Percentiles rank a stretch among this genome's conserved stretches.
These are phyloP conservation scores for Hemisphaericaspora nanyangensis DNA, from an alignment of 805 yeast species.

Conservation along the genomic window DNA sequence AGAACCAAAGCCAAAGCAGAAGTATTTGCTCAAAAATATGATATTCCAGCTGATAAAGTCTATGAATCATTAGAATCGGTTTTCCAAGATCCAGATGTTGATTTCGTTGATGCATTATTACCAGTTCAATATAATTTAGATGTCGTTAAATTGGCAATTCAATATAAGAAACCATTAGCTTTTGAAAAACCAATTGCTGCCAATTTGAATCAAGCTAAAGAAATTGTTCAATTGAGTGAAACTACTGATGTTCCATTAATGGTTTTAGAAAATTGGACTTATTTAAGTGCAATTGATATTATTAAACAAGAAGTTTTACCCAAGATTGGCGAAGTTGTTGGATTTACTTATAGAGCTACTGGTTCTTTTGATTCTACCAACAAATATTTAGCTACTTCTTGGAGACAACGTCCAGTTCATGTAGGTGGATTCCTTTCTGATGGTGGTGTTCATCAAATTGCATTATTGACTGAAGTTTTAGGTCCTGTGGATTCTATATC, in stretches of 20 bases:
- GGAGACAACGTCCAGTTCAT: conserved; percentile 91
- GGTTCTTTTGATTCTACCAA: conserved; percentile 63
- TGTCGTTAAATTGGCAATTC: conserved; percentile 65
- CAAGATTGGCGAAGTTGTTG: conserved; percentile 67
- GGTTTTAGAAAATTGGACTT: conserved; percentile 86
- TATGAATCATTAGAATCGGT: conserved; percentile 62
- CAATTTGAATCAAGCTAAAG: conserved; percentile 70
- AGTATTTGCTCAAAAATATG: conserved; percentile 64
- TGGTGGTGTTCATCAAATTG: conserved; percentile 96
- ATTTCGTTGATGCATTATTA: conserved; percentile 76
- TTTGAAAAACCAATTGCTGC: conserved; percentile 95
- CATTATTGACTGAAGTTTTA: conserved; percentile 74
- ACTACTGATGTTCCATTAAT: conserved; percentile 64
- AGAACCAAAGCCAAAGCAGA: conserved; percentile 83
- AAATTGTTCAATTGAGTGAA: conserved; percentile 66
- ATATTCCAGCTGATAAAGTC: conserved; percentile 46
- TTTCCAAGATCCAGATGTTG: conserved; percentile 62
- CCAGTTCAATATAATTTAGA: conserved; percentile 82
- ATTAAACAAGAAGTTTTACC: conserved; percentile 54
- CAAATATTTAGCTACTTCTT: conserved; percentile 64
- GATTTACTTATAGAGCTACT: conserved; percentile 70
- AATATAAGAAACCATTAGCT: conserved; percentile 71
- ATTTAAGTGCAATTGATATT: conserved; percentile 52
- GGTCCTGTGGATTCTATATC: conserved; percentile 71
- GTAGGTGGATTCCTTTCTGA: conserved; percentile 91